These are phyloP conservation scores for Leccinum pellstonianum DNA, from an alignment of 768 basidiomycete genomes.

Conservation along the genomic window DNA sequence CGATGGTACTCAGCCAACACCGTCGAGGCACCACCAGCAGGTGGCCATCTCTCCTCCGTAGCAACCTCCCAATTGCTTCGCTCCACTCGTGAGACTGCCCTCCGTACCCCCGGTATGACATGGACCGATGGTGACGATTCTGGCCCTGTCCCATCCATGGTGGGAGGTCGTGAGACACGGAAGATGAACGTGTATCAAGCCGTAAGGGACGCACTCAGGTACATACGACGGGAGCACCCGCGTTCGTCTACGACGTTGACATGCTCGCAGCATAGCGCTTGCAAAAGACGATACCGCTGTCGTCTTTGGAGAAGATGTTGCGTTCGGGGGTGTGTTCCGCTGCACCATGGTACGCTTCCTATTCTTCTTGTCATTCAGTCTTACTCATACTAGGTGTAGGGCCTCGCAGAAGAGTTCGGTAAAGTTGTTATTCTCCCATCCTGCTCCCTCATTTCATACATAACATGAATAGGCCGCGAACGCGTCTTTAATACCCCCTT, in stretches of 20 bases:
- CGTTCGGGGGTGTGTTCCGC: constrained; percentile 92
- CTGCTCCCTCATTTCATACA: neutral
- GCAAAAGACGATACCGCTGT: constrained; percentile 84
- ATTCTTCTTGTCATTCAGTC: neutral
- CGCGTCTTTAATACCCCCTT: constrained; percentile 95
- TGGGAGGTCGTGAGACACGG: constrained; percentile 81
- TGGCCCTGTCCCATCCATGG: constrained; percentile 42
- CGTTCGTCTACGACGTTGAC: constrained; percentile 8
- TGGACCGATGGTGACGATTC: constrained; percentile 63
- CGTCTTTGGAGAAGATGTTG: constrained; percentile 90
- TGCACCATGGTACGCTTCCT: constrained; percentile 75
- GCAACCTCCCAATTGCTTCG: constrained; percentile 66
- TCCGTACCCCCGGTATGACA: constrained; percentile 69
- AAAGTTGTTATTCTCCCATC: constrained; percentile 20
- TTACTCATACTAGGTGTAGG: constrained; percentile 41
- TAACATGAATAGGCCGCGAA: constrained; percentile 60
- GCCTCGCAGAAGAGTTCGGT: constrained; percentile 93
- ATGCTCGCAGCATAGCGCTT: constrained; percentile 64
- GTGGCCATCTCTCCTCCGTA: constrained; percentile 72
- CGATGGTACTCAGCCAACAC: constrained; percentile 52
- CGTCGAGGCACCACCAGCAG: constrained; percentile 69
- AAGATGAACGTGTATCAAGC: constrained; percentile 98
- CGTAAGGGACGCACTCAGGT: constrained; percentile 88
- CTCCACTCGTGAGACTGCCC: constrained; percentile 62
- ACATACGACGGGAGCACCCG: constrained; percentile 9